Percentiles rank a stretch among this genome's conserved stretches.
Evolutionary conservation across 352 stramenopile genomes (phyloP).

Genomic region (Phytopythium litorale): DNA sequence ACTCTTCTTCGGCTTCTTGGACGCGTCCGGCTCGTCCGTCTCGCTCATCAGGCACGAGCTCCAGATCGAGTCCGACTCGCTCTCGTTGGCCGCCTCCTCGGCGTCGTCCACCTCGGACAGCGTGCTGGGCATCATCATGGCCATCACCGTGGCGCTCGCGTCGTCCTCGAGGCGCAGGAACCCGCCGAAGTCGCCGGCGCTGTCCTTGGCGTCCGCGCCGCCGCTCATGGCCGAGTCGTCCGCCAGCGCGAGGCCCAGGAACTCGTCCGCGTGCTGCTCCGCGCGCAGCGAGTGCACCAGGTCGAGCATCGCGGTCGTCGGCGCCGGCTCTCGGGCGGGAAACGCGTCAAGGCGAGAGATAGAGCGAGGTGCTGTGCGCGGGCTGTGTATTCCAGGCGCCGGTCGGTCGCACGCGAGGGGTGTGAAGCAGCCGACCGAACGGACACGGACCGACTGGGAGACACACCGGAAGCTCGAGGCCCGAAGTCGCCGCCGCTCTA

Average conservation of each 20-base stretch:
- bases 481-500: not conserved
- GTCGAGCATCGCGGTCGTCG: slow-evolving; percentile 17
- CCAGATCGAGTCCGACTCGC: slow-evolving; percentile 27
- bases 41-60: slow-evolving; percentile 18
- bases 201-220: slow-evolving; percentile 3
- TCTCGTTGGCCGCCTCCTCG: slow-evolving; percentile 13
- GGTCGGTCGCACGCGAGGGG: not conserved
- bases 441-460: not conserved
- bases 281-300: slow-evolving; percentile 22
- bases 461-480: not conserved
- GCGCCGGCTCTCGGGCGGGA: not conserved
- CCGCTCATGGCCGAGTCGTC: slow-evolving; percentile 16
- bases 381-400: not conserved
- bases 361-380: not conserved
- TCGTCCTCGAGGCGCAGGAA: slow-evolving; percentile 22
- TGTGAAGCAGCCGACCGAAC: not conserved
- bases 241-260: slow-evolving; percentile 20
- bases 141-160: slow-evolving; percentile 16
- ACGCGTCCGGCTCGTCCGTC: not conserved
- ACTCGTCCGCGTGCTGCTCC: slow-evolving; percentile 15
- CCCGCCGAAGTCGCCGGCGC: slow-evolving; percentile 11
- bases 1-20: slow-evolving; percentile 3
- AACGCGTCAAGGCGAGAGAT: slow-evolving; percentile 2
- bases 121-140: slow-evolving; percentile 21
- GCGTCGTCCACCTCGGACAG: slow-evolving; percentile 19